Evolutionary conservation across 2,329 filamentous ascomycete species (phyloP).

Genomic region (Dactylonectria estremocensis): DNA sequence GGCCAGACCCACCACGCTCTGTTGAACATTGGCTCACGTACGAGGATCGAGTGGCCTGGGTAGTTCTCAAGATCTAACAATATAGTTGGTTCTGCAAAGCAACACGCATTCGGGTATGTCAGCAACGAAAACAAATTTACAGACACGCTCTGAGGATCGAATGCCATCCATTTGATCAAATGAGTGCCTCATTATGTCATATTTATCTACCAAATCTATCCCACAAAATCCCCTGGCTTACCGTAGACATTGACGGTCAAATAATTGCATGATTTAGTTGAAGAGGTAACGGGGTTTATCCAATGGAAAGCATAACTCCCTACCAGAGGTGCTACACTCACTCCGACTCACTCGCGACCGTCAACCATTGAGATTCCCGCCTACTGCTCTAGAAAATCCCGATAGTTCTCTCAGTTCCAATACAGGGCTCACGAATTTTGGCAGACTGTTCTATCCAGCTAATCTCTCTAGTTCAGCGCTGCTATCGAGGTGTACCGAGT

Average conservation of each 20-base stretch:
- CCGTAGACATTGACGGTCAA: slow-evolving; percentile 1
- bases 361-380: neutral
- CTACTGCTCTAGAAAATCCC: slow-evolving; percentile 3
- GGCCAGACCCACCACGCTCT: slow-evolving; percentile 10
- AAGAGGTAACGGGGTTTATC: slow-evolving; percentile 10
- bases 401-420: slow-evolving; percentile 27
- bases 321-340: neutral
- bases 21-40: neutral
- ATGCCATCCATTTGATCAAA: neutral
- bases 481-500: slow-evolving; percentile 17
- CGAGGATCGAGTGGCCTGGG: neutral
- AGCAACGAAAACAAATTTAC: neutral
- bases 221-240: neutral
- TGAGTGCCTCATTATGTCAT: neutral
- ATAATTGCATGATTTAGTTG: neutral
- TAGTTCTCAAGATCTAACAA: too few relatives aligned
- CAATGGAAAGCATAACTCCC: slow-evolving; percentile 14
- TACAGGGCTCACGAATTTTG: slow-evolving; percentile 27
- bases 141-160: neutral
- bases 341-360: neutral
- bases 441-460: slow-evolving; percentile 29
- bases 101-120: neutral
- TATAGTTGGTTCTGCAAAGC: neutral
- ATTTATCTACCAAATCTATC: neutral
- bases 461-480: slow-evolving; percentile 30